Conservation (phyloP, 768 basidiomycete genomes). For the Suillus tomentosus region DNA sequence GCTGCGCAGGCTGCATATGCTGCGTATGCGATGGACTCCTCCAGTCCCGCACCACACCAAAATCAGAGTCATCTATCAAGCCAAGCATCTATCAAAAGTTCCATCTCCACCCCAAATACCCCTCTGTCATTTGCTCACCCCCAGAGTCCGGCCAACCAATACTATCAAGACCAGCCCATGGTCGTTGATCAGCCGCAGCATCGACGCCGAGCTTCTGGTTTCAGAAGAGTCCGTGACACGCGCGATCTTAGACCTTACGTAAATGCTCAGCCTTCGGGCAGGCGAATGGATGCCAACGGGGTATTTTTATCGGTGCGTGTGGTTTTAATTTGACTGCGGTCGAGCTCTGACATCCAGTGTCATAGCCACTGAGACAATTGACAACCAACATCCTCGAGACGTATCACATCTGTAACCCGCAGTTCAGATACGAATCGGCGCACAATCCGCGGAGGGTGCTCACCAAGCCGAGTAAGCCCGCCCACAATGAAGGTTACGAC, state of each 20-base stretch:
- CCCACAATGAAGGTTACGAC: conserved; percentile 95
- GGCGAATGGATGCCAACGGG: conserved; percentile 79
- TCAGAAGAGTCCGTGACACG: conserved; percentile 74
- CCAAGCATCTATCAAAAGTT: conserved; percentile 50
- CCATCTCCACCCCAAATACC: conserved; percentile 68
- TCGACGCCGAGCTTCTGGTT: conserved; percentile 72
- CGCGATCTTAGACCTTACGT: conserved; percentile 79
- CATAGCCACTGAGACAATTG: conserved; percentile 62
- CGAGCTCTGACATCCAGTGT: conserved; percentile 17
- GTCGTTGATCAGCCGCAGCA: conserved; percentile 62
- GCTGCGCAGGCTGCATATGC: conserved; percentile 45
- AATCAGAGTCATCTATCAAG: conserved; percentile 54
- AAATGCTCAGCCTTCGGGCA: conserved; percentile 59
- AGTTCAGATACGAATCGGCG: conserved; percentile 91
- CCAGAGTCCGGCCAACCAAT: conserved; percentile 51
- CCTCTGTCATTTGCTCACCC: conserved; percentile 68
- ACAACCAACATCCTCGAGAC: conserved; percentile 90
- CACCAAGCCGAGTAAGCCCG: conserved; percentile 96
- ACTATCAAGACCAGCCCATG: conserved; percentile 72
- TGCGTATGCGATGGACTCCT: conserved; percentile 63
- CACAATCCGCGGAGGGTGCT: conserved; percentile 96
- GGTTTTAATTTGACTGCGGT: conserved; percentile 1
- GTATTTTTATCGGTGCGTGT: conserved; percentile 77
- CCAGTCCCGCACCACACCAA: conserved; percentile 61
- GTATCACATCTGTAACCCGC: conserved; percentile 91